A percentile compares a stretch with the other conserved stretches of the same genome.
Conservation (phyloP, 2,329 filamentous ascomycete species). For the Sporothrix pallida region DNA sequence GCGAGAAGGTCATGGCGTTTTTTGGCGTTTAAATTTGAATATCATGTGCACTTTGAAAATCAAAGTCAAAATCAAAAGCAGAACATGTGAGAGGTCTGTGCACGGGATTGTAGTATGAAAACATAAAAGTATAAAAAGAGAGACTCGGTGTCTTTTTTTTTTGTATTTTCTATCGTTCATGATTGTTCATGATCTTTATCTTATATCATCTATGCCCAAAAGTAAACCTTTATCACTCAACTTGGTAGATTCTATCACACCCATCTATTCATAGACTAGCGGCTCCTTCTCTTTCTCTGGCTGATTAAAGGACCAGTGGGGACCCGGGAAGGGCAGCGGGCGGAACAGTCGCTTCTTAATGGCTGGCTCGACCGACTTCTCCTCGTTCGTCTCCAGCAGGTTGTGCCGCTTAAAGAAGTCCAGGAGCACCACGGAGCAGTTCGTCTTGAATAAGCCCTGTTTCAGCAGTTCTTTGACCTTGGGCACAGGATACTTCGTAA, state of each 20-base stretch:
- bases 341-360: constrained; percentile 79
- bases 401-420: constrained; percentile 91
- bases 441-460: constrained; percentile 85
- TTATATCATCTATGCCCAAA: background rate
- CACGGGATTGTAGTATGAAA: background rate
- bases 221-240: too few relatives aligned
- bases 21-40: constrained; percentile 25
- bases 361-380: constrained; percentile 78
- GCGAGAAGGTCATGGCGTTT: constrained; percentile 21
- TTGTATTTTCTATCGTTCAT: background rate
- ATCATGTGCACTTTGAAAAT: constrained; percentile 2
- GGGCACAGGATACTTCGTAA: constrained; percentile 77
- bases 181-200: background rate
- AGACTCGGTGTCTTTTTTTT: constrained; percentile 17
- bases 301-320: too few relatives aligned
- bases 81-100: background rate
- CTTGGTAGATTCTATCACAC: too few relatives aligned
- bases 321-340: constrained; percentile 77
- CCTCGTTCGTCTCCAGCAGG: constrained; percentile 76
- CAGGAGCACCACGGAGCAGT: constrained; percentile 81
- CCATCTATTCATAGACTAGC: too few relatives aligned
- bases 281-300: too few relatives aligned
- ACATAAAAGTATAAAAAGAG: background rate
- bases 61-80: background rate
- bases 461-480: constrained; percentile 71